A percentile compares a stretch with the other conserved stretches of the same genome.
Conservation (phyloP, 768 basidiomycete genomes). For the Leccinum olivaceopallidum region DNA sequence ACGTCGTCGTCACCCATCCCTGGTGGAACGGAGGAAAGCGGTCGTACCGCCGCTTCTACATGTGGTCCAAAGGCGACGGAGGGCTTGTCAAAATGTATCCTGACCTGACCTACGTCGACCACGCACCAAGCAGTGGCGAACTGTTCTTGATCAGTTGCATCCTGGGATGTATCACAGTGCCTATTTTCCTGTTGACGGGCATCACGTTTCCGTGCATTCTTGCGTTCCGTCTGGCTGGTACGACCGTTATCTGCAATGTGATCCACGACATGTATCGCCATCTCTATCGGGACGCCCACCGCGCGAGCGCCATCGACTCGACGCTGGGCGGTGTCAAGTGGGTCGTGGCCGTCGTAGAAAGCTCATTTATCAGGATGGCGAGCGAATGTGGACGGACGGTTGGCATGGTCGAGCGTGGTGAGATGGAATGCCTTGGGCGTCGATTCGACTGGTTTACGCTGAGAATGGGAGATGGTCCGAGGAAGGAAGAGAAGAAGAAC, state of each 20-base stretch:
- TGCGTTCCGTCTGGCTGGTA: conserved; percentile 25
- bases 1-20: conserved; percentile 53
- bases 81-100: conserved; percentile 50
- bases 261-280: conserved; percentile 52
- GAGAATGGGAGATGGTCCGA: conserved; percentile 39
- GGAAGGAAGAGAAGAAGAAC: conserved; percentile 45
- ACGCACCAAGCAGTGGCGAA: conserved; percentile 52
- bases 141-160: conserved; percentile 33
- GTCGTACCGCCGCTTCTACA: conserved; percentile 54
- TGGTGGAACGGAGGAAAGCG: conserved; percentile 53
- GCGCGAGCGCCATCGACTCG: conserved; percentile 35
- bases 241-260: conserved; percentile 42
- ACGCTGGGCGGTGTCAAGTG: conserved; percentile 38
- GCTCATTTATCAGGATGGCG: conserved; percentile 49
- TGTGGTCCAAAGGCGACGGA: conserved; percentile 62
- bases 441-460: conserved; percentile 61
- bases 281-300: conserved; percentile 41
- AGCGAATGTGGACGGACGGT: conserved; percentile 50
- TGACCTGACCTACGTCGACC: conserved; percentile 44
- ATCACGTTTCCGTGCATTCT: conserved; percentile 11
- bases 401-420: conserved; percentile 46
- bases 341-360: conserved; percentile 47
- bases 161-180: conserved; percentile 14
- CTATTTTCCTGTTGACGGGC: conserved; percentile 18
- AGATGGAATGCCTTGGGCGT: conserved; percentile 37